Evolutionary conservation across 805 yeast species (phyloP), one percentile per base, ranked within the genome.

Genomic region (Candida methanosorbosa): DNA sequence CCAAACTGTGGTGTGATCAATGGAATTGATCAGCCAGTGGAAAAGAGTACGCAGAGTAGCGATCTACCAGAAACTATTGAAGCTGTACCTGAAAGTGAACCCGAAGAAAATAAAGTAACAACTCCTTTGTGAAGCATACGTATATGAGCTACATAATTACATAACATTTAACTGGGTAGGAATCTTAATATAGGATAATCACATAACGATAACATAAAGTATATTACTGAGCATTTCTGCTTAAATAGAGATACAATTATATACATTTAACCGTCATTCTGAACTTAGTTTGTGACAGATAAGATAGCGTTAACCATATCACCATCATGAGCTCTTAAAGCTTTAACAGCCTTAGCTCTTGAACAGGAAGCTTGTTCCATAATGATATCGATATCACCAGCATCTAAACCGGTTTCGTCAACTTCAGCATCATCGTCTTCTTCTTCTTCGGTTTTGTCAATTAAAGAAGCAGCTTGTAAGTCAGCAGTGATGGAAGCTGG

Each of bases 241-340:
- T n/a, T n/a, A n/a, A n/a, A n/a, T n/a, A 5, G 18, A 14, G n/a
- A 32, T 14, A 18, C 16, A n/a, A 25, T 18, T 24, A 32, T 18
- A 12, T n/a, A 18, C n/a, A n/a, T n/a, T n/a, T n/a, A n/a, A n/a
- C n/a, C n/a, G n/a, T n/a, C n/a, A n/a, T n/a, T n/a, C 23, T n/a
- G 6, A 15, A 38, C 23, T 35, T 51, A 47, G 32, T 46, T 41
- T 34, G 61, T 50, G 36, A 81, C 70, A 46, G 82, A 78, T 95
- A 90, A 85, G 63, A 90, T 86, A 50, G 97, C 90, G 61, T 88
- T 87, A 59, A 92, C 97, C 66, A 92, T 79, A 63, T 92, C 97
- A 63, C 88, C 87, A 52, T 83, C 75, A 72, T 88, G 86, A 49
- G 74, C 80, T 62, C 72, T 81, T 63, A 92, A 74, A 51, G 97